A percentile compares a stretch with the other conserved stretches of the same genome.
Evolutionary conservation across 1,139 yeast genomes (phyloP).

Genomic region (Candida sp.): DNA sequence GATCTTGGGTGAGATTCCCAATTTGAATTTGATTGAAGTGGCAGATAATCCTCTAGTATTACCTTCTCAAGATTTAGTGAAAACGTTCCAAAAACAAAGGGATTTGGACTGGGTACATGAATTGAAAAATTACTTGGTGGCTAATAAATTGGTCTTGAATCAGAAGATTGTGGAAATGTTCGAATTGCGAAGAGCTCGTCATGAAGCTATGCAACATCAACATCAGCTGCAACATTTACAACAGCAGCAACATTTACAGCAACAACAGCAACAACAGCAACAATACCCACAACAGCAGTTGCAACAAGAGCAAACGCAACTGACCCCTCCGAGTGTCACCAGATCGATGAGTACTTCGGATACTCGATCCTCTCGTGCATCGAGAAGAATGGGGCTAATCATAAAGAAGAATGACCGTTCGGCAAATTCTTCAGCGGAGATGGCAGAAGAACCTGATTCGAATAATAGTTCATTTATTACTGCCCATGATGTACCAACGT

Average conservation of each 20-base stretch:
- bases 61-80: constrained; percentile 43
- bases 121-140: constrained; percentile 39
- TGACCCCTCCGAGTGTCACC: constrained; percentile 18
- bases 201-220: constrained; percentile 7
- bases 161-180: constrained; percentile 17
- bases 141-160: constrained; percentile 24
- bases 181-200: constrained; percentile 4
- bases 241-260: no score
- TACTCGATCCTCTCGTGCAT: constrained; percentile 59
- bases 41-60: constrained; percentile 63
- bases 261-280: no score
- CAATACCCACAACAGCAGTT: neutral
- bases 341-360: constrained; percentile 60
- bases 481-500: neutral
- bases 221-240: no score
- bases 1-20: constrained; percentile 47
- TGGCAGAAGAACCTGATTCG: neutral
- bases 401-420: constrained; percentile 33
- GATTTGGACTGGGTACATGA: constrained; percentile 56
- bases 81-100: constrained; percentile 31
- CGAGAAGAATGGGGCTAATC: constrained; percentile 65
- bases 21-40: constrained; percentile 61
- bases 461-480: neutral
- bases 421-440: constrained; percentile 4
- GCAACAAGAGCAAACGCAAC: constrained; percentile 6